These are phyloP conservation scores for Dactylorhiza incarnata DNA, from an alignment of 106 monocot genomes.

Conservation along the genomic window DNA sequence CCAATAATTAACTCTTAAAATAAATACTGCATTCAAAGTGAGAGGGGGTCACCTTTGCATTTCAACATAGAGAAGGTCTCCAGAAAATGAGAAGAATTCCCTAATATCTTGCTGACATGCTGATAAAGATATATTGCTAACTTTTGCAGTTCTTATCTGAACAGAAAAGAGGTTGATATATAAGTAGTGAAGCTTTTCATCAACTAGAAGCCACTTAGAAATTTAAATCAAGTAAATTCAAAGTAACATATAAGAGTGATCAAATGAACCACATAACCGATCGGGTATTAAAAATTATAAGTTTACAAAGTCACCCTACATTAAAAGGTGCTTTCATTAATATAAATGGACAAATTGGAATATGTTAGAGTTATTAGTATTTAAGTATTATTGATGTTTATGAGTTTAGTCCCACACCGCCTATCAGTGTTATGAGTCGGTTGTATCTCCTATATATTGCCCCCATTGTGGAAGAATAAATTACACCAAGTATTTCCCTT, in stretches of 20 bases:
- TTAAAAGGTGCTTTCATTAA: no score
- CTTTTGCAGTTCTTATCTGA: slow-evolving; percentile 79
- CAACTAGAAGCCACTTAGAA: neutral
- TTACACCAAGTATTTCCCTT: no score
- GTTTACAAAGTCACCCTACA: neutral
- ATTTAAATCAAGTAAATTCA: neutral
- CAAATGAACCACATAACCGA: neutral
- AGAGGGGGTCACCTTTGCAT: slow-evolving; percentile 63
- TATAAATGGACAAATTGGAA: no score
- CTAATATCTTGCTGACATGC: slow-evolving; percentile 61
- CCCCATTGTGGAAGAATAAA: no score
- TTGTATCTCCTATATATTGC: no score
- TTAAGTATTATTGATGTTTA: no score
- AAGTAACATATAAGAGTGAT: neutral
- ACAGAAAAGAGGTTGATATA: slow-evolving; percentile 3
- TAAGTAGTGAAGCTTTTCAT: neutral
- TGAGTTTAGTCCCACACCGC: no score
- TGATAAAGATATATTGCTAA: slow-evolving; percentile 71
- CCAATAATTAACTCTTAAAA: no score
- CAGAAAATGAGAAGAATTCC: slow-evolving; percentile 97
- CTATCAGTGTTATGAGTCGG: no score
- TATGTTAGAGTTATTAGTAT: no score
- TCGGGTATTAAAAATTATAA: neutral
- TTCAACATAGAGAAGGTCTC: slow-evolving; percentile 75
- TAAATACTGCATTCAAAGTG: neutral